Conservation (phyloP, 2,329 filamentous ascomycete species). For the Pseudocercospora fuligena region DNA sequence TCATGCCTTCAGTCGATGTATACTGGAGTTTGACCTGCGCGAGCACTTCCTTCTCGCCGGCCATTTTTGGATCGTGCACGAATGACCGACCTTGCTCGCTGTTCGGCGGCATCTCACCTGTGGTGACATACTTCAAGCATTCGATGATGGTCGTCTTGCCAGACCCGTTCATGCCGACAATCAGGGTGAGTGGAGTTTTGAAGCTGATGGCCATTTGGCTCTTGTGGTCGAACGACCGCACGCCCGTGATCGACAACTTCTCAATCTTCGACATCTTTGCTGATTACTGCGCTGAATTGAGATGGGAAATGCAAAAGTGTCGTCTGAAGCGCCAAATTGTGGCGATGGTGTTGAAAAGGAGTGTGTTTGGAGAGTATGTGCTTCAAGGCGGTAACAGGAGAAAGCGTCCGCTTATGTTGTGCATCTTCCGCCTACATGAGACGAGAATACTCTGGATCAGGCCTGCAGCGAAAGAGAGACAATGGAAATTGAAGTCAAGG, state of each 20-base stretch:
- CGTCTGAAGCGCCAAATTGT: not conserved
- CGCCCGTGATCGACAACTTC: slow-evolving; percentile 82
- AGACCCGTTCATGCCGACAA: slow-evolving; percentile 96
- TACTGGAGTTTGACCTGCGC: slow-evolving; percentile 93
- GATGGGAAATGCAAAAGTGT: not conserved
- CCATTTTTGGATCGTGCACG: slow-evolving; percentile 94
- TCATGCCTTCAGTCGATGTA: slow-evolving; percentile 74
- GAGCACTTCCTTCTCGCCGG: slow-evolving; percentile 83
- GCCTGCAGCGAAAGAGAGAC: not conserved
- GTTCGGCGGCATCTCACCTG: slow-evolving; percentile 90
- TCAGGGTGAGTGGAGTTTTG: slow-evolving; percentile 87
- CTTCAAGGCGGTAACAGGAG: not conserved
- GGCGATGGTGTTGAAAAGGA: slow-evolving; percentile 1
- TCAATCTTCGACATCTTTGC: slow-evolving; percentile 70
- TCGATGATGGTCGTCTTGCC: slow-evolving; percentile 99
- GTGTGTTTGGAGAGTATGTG: not conserved
- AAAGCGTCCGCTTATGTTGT: not conserved
- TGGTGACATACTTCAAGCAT: slow-evolving; percentile 96
- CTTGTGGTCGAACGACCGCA: slow-evolving; percentile 83
- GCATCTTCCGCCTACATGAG: slow-evolving; percentile 2
- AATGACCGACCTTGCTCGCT: slow-evolving; percentile 85
- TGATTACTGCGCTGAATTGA: not conserved
- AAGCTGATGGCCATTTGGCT: slow-evolving; percentile 82
- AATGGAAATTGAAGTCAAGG: not conserved
- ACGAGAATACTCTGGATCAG: not conserved